These are phyloP conservation scores for Thalassia testudinum DNA, from an alignment of 116 monocot genomes.

Conservation along the genomic window DNA sequence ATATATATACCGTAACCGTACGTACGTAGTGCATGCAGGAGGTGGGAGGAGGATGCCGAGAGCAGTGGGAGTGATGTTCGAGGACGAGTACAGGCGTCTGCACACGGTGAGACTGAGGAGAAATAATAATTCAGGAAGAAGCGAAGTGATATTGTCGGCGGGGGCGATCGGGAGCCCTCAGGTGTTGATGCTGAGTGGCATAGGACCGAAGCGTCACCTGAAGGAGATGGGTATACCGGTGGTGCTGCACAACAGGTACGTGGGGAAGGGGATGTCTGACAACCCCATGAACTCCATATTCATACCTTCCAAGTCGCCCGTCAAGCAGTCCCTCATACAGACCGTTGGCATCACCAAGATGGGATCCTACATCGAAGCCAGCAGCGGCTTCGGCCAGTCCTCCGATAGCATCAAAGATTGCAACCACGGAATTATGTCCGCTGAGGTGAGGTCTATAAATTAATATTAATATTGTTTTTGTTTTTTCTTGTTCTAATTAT, in stretches of 20 bases:
- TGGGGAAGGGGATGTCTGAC: conserved; percentile 65
- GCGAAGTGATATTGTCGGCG: conserved; percentile 62
- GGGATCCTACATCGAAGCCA: conserved; percentile 84
- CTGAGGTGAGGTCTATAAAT: conserved; percentile 29
- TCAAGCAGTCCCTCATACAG: conserved; percentile 78
- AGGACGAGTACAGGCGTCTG: conserved; percentile 43
- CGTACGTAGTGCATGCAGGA: conserved; percentile 1
- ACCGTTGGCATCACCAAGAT: conserved; percentile 77
- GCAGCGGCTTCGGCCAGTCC: conserved; percentile 87
- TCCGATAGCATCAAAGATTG: conserved; percentile 67
- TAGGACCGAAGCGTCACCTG: conserved; percentile 59
- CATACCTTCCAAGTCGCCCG: conserved; percentile 47
- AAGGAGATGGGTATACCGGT: conserved; percentile 31
- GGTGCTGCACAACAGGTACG: conserved; percentile 35
- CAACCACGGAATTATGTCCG: conserved; percentile 94
- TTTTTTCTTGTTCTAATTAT: too few species aligned
- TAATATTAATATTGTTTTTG: too few species aligned
- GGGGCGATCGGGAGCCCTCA: conserved; percentile 85
- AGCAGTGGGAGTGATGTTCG: conserved; percentile 60
- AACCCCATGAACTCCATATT: conserved; percentile 92
- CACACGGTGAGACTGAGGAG: conserved; percentile 31
- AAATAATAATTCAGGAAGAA: neutral
- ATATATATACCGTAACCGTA: too few species aligned
- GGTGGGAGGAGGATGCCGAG: conserved; percentile 32
- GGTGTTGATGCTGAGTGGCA: conserved; percentile 70